Conservation (phyloP, 129 eudicot genomes). For the Artemisia argyi region DNA sequence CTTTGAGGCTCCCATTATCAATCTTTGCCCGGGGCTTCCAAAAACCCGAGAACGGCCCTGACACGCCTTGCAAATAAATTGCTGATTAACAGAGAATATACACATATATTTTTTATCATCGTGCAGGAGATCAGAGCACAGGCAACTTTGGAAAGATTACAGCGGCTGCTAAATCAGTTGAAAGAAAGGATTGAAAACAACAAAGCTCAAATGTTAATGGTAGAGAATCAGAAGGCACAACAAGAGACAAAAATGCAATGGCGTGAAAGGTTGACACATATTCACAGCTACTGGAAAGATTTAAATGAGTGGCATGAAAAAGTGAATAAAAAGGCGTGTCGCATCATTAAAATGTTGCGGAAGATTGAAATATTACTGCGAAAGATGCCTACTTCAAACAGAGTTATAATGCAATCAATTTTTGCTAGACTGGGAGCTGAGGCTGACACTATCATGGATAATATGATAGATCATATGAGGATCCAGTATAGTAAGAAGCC, state of each 20-base stretch:
- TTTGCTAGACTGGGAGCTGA: not conserved
- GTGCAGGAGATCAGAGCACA: not conserved
- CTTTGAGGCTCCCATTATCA: too few species aligned
- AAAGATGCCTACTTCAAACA: not conserved
- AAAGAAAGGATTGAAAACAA: not conserved
- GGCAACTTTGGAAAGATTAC: not conserved
- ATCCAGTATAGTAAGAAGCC: not conserved
- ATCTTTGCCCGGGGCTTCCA: too few species aligned
- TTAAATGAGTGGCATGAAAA: not conserved
- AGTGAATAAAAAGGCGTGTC: not conserved
- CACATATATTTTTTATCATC: too few species aligned
- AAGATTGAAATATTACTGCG: not conserved
- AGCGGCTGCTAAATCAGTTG: not conserved
- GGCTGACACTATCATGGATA: not conserved
- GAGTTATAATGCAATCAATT: not conserved
- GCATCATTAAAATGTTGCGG: not conserved
- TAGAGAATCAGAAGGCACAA: too few species aligned
- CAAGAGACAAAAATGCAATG: too few species aligned
- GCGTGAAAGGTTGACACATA: too few species aligned
- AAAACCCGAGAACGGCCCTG: too few species aligned
- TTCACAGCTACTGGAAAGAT: too few species aligned
- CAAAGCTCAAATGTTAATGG: too few species aligned
- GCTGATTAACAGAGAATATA: too few species aligned
- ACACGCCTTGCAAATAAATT: too few species aligned
- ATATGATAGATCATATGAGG: not conserved